Percentiles rank a stretch among this genome's conserved stretches.
Conservation (phyloP, 495 filamentous ascomycete genomes). For the Oidiodendron maius region DNA sequence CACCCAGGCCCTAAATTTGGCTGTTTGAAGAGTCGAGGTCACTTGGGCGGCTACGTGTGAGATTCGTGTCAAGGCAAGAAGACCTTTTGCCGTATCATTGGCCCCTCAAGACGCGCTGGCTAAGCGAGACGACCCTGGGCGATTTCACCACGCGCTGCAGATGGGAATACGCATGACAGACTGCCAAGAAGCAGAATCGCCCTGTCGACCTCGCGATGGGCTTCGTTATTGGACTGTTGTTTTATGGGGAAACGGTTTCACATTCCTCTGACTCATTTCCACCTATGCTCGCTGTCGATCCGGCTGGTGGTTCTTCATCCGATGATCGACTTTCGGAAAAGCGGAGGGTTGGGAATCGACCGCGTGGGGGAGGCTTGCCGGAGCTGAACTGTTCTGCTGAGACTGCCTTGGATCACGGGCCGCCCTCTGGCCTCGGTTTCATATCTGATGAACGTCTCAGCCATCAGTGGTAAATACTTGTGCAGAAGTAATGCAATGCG, state of each 20-base stretch:
- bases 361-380: too few relatives aligned
- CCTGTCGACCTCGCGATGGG: conserved; percentile 16
- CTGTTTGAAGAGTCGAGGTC: not conserved
- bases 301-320: too few relatives aligned
- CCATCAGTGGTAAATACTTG: too few relatives aligned
- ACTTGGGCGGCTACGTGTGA: conserved; percentile 16
- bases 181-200: conserved; percentile 1
- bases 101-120: conserved; percentile 13
- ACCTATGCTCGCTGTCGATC: conserved; percentile 8
- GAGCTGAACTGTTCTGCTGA: too few relatives aligned
- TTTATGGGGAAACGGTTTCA: conserved; percentile 21
- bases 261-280: conserved; percentile 17
- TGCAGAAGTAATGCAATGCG: too few relatives aligned
- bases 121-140: not conserved
- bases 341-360: too few relatives aligned
- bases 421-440: too few relatives aligned
- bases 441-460: too few relatives aligned
- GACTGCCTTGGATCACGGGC: too few relatives aligned
- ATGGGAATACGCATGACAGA: conserved; percentile 9
- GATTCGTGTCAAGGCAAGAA: conserved; percentile 16
- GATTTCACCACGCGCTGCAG: conserved; percentile 20
- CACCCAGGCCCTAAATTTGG: not conserved
- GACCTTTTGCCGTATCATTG: conserved; percentile 5
- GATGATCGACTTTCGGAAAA: not conserved
- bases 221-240: conserved; percentile 10